phyloP scores from a whole-genome alignment of 78 protist genomes.

The Salpingoeca rosetta region DNA sequence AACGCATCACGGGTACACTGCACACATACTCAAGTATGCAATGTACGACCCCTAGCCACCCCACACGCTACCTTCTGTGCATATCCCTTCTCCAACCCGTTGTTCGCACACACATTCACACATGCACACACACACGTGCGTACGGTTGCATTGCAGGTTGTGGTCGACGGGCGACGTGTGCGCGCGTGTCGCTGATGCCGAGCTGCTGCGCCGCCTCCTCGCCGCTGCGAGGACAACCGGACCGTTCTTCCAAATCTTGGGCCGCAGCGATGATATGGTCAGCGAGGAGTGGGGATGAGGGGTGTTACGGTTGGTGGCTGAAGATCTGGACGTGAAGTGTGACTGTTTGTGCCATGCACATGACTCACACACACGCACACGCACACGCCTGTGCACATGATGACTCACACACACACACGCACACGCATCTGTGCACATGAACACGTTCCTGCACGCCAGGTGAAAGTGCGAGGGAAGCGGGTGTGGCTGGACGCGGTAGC shows the following conservation, averaged over 20 bases:
- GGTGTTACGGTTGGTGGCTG: not conserved
- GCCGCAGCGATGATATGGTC: not conserved
- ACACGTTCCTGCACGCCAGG: too few species aligned
- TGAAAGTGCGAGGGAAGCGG: too few species aligned
- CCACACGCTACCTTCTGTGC: not conserved
- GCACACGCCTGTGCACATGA: not conserved
- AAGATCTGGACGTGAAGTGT: not conserved
- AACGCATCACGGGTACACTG: not conserved
- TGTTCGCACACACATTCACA: not conserved
- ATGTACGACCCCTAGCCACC: not conserved
- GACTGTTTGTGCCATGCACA: not conserved
- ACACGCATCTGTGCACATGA: not conserved
- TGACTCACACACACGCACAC: not conserved
- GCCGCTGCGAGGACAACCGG: not conserved
- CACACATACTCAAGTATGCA: not conserved
- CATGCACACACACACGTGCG: slow-evolving; percentile 3
- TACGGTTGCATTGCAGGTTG: not conserved
- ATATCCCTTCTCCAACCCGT: not conserved
- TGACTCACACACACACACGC: not conserved
- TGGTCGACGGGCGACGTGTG: not conserved
- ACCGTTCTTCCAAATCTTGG: not conserved
- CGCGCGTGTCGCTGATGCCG: not conserved
- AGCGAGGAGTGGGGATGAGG: not conserved
- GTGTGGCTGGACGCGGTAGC: too few species aligned
- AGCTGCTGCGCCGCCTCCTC: not conserved